Evolutionary conservation across 345 rosid genomes (phyloP).

Genomic region (Conringia planisiliqua): DNA sequence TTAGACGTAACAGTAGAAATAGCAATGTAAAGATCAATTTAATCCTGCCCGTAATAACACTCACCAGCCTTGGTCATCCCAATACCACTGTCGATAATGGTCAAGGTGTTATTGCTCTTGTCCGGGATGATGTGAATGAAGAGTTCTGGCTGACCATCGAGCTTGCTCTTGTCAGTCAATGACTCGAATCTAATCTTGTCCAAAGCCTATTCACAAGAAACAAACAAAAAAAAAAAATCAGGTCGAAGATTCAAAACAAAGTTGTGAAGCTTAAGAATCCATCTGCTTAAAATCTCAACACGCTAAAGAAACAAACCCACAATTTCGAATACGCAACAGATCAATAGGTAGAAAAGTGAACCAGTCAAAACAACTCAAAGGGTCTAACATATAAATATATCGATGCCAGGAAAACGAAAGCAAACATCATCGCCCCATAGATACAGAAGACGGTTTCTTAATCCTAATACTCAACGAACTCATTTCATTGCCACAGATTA

Average conservation of each 20-base stretch:
- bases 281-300: neutral
- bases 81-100: neutral
- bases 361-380: no score
- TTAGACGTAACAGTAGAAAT: neutral
- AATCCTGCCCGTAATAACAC: neutral
- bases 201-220: neutral
- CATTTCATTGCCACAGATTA: neutral
- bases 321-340: neutral
- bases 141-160: neutral
- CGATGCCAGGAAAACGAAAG: no score
- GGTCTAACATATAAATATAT: no score
- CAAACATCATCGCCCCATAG: no score
- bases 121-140: neutral
- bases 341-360: neutral
- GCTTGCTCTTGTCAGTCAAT: neutral
- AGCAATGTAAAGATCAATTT: neutral
- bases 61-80: conserved; percentile 5
- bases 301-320: neutral
- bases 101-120: neutral
- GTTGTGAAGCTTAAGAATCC: no score
- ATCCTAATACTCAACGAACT: no score
- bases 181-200: conserved; percentile 2
- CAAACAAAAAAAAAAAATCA: neutral
- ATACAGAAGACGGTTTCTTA: no score
- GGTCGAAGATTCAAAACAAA: neutral